phyloP scores from a whole-genome alignment of 805 yeast genomes.

The Suhomyces vadensis region DNA sequence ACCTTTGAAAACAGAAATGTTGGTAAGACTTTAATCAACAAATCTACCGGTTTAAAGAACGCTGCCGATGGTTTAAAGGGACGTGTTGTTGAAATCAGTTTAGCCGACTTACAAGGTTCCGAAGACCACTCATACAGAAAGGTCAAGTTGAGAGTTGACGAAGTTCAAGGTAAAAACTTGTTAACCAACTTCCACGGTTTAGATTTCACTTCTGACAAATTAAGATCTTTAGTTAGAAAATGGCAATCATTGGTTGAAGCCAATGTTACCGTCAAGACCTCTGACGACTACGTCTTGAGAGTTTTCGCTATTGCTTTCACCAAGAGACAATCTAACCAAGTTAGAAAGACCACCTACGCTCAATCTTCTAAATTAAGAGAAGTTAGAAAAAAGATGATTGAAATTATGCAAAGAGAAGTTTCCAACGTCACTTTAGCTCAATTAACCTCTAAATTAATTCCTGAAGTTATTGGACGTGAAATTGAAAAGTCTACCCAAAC shows the following conservation, averaged over 20 bases:
- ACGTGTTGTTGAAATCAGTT: slow-evolving; percentile 91
- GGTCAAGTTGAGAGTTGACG: slow-evolving; percentile 96
- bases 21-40: slow-evolving; percentile 98
- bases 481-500: slow-evolving; percentile 94
- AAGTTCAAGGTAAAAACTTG: slow-evolving; percentile 98
- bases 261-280: slow-evolving; percentile 95
- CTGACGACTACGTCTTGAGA: slow-evolving; percentile 97
- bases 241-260: slow-evolving; percentile 99
- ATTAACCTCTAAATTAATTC: slow-evolving; percentile 94
- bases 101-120: slow-evolving; percentile 97
- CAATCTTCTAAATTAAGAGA: slow-evolving; percentile 97
- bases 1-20: slow-evolving; percentile 98
- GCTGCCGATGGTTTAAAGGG: slow-evolving; percentile 99
- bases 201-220: slow-evolving; percentile 97
- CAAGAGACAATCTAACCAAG: slow-evolving; percentile 94
- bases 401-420: slow-evolving; percentile 95
- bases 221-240: slow-evolving; percentile 96
- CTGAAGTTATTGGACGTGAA: slow-evolving; percentile 98
- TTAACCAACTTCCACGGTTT: slow-evolving; percentile 99
- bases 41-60: slow-evolving; percentile 96
- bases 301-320: slow-evolving; percentile 98
- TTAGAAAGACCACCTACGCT: slow-evolving; percentile 97
- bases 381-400: slow-evolving; percentile 95
- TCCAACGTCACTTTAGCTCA: slow-evolving; percentile 93
- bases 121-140: slow-evolving; percentile 99